Evolutionary conservation across 2,329 filamentous ascomycete genomes (phyloP), one percentile per base, ranked within the genome.

Genomic region (Paramyrothecium roridum): DNA sequence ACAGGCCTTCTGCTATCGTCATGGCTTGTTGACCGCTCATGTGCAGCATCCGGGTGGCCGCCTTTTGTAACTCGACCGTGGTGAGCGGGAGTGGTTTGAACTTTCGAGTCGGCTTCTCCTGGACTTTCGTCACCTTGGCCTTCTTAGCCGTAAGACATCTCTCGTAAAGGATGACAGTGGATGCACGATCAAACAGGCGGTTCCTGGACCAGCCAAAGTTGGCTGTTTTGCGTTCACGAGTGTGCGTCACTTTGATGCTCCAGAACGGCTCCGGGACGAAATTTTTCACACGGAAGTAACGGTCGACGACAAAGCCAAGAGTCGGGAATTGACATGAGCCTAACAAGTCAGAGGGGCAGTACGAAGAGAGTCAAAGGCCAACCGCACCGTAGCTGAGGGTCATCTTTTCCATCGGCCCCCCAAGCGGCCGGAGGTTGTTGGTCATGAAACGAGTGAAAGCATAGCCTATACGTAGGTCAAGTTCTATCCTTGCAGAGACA

Each of bases 251-350:
- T 63, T 88, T 93, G 76, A 99, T 96, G 57, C 83, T 83, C 95
- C 95, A 99, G 71, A 98, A 99, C 0, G 84, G 78, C 68, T 99
- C 95, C 0, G 93, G 89, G 1, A 95, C 86, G 70, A 99, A 99
- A 63, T 96, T 96, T 59, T 91, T 87, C 52, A 99, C 95, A 52
- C 90, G 87, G 64, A 96, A 91, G 70, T 98, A 99, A 50, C 93
- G 86, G 71, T 99, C 95, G 8, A 99, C 95, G 1, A 99, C 93
- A 62, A 99, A 99, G 0, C 95, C 95, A 6, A 99, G 80, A 0
- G 95, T 98, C 2, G 95, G 95, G 65, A 99, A 99, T 70, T 99
- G 95, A 62, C 95, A 99, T 3, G 93, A 96, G 16, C 84, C 90
- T 90, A 45, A 20, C 13, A 4, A 17, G 52, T 62, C 7, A 67